Base-by-base conservation (phyloP, 2,329 filamentous ascomycete species). In the Sphaceloma murrayae region DNA sequence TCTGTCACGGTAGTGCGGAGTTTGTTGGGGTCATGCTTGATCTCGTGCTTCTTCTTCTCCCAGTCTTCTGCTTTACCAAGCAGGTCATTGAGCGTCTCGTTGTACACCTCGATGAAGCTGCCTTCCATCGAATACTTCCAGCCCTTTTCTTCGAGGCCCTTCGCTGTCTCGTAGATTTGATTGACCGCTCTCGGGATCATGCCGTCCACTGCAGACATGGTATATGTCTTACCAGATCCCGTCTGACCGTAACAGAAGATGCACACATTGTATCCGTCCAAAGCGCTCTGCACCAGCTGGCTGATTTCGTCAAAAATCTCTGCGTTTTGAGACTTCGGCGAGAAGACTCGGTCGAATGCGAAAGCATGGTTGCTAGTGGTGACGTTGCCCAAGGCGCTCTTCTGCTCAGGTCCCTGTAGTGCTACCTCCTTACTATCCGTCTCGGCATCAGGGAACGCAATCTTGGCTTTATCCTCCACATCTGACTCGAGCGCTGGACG, bases 181-280 rank as follows among this genome's bases (percentile, higher is more conserved):
- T 85, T 77, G 5, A 93, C 91, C 2, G 91, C 88, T 5, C 83
- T 77, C 1, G 91, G 89, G 48, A 98, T 98, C 82, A 98, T 95
- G 53, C 91, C 91, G 54, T 95, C 85, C 2, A 70, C 65, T 1
- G 81, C 83, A 7, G 85, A 93, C 91, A 98, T 98, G 3, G 91
- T 96, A 59, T 82, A 85, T 0, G 91, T 98, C 70, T 98, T 98
- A 48, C 91, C 91, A 13, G 88, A 91, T 3, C 91, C 91, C 0
- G 91, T 98, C 63, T 98, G 91, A 32, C 91, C 91, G 58, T 98
- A 98, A 59, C 88, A 95, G 66, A 98, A 94, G 51, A 98, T 96
- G 64, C 89, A 96, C 42, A 98, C 91, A 54, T 96, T 98, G 68
- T 94, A 98, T 1, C 91, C 91, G 57, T 98, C 91, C 29, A 98